Evolutionary conservation across 1,284 basidiomycete species (phyloP).

Genomic region (Ustilago trichophora): DNA sequence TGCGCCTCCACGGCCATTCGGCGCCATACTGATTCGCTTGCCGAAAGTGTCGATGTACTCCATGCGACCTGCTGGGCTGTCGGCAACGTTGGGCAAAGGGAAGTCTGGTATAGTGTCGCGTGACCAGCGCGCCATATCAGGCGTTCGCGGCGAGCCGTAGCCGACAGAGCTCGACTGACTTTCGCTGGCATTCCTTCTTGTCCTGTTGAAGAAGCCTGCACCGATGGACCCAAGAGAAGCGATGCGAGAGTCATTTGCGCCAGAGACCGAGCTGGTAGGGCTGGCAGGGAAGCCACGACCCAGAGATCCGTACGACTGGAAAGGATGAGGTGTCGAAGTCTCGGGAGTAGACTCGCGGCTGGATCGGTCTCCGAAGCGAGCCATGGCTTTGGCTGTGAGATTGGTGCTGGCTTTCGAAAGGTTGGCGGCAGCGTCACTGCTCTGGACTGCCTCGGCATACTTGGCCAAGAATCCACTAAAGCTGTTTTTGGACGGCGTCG

Average conservation of each 20-base stretch:
- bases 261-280: neutral
- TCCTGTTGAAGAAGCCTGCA: conserved; percentile 36
- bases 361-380: conserved; percentile 40
- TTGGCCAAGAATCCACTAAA: conserved; percentile 43
- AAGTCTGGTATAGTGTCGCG: conserved; percentile 54
- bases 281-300: conserved; percentile 10
- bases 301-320: conserved; percentile 9
- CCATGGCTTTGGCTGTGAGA: conserved; percentile 59
- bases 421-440: conserved; percentile 61
- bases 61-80: conserved; percentile 50
- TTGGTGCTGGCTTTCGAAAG: conserved; percentile 63
- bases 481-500: conserved; percentile 30
- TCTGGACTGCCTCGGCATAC: conserved; percentile 60
- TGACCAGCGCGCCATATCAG: conserved; percentile 52
- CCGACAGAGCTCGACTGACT: conserved; percentile 13
- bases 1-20: conserved; percentile 7
- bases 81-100: conserved; percentile 54
- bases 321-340: conserved; percentile 1
- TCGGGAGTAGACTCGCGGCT: conserved; percentile 48
- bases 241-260: conserved; percentile 12
- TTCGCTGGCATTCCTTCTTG: conserved; percentile 17
- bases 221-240: conserved; percentile 38
- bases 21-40: conserved; percentile 32
- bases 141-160: conserved; percentile 29
- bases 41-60: conserved; percentile 45